Conservation (phyloP, 257 asterid genomes). For the Echium plantagineum region DNA sequence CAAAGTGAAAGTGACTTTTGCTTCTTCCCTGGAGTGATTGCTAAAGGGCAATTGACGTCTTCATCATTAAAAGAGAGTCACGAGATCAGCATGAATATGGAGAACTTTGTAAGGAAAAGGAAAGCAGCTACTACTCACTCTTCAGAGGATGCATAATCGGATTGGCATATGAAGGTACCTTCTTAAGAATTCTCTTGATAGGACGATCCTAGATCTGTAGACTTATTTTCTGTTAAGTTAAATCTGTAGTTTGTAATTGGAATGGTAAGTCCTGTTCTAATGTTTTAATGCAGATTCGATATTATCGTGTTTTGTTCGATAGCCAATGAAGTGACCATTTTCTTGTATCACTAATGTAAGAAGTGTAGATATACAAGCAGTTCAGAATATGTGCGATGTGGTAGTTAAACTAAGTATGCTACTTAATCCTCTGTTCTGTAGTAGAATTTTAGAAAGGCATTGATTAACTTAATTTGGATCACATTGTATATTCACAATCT, state of each 20-base stretch:
- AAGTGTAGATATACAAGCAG: constrained; percentile 3
- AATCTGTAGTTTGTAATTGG: neutral
- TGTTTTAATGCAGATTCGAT: neutral
- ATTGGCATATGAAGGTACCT: constrained; percentile 18
- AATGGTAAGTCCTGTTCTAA: neutral
- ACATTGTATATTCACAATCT: too few species aligned
- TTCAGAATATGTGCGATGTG: too few species aligned
- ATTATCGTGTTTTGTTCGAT: neutral
- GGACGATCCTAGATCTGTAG: constrained; percentile 13
- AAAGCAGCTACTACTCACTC: constrained; percentile 12
- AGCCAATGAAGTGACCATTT: neutral
- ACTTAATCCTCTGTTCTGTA: too few species aligned
- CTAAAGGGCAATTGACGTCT: constrained; percentile 7
- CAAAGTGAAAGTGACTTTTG: constrained; percentile 15
- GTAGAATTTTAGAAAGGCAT: too few species aligned
- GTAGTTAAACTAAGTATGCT: too few species aligned
- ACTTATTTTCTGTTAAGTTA: constrained; percentile 4
- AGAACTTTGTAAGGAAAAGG: constrained; percentile 10
- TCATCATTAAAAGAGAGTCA: constrained; percentile 9
- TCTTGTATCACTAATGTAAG: neutral
- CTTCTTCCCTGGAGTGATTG: constrained; percentile 13
- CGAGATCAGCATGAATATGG: constrained; percentile 15
- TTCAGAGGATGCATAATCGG: constrained; percentile 14
- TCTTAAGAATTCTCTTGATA: constrained; percentile 13
- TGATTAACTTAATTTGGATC: too few species aligned